These are phyloP conservation scores for Rhododendron simsii DNA, from an alignment of 148 eudicot genomes.

Conservation along the genomic window DNA sequence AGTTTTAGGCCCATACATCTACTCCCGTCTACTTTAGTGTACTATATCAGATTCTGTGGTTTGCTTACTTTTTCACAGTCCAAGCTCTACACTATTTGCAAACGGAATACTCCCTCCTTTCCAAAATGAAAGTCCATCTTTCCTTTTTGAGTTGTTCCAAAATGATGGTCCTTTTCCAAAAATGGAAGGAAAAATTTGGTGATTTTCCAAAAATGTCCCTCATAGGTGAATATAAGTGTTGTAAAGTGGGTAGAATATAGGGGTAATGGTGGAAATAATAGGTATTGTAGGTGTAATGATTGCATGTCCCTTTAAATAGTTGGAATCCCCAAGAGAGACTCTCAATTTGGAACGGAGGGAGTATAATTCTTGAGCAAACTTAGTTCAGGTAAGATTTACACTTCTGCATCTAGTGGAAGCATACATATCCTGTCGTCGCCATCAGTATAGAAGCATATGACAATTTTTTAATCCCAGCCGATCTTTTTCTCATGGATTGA, in stretches of 20 bases:
- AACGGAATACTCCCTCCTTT: neutral
- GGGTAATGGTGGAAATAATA: no score
- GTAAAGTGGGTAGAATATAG: no score
- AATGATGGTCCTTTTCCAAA: no score
- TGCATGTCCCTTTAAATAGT: no score
- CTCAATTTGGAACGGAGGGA: no score
- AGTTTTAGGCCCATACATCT: neutral
- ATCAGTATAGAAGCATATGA: neutral
- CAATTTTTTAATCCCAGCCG: neutral
- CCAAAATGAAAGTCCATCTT: no score
- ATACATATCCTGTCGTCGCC: neutral
- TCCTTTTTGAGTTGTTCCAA: no score
- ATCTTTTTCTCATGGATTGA: neutral
- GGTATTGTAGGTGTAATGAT: no score
- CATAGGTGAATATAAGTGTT: no score
- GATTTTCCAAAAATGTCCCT: no score
- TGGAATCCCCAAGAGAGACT: no score
- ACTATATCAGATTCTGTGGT: neutral
- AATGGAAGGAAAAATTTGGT: no score
- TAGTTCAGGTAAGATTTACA: neutral
- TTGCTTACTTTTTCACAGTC: neutral
- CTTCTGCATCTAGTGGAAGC: slow-evolving; percentile 1
- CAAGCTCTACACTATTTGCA: neutral
- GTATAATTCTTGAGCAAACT: neutral
- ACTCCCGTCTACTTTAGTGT: neutral